A percentile compares a stretch with the other conserved stretches of the same genome.
Evolutionary conservation across 73 alveolate species (phyloP).

Genomic region (Paramecium primaurelia): DNA sequence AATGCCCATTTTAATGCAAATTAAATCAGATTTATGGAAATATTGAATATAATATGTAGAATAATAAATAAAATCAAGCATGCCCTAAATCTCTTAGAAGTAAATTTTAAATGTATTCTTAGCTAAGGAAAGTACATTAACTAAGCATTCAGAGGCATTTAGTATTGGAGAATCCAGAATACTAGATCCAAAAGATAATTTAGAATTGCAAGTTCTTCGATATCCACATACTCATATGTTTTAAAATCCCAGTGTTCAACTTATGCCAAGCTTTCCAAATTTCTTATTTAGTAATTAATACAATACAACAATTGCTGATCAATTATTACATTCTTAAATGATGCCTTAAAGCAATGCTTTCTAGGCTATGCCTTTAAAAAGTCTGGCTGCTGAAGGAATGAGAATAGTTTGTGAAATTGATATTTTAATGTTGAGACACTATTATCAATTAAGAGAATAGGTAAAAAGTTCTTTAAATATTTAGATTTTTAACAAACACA

Average conservation of each 20-base stretch:
- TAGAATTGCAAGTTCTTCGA: neutral
- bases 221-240: neutral
- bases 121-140: neutral
- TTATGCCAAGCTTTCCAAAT: neutral
- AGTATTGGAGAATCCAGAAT: neutral
- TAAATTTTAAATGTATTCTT: neutral
- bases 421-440: neutral
- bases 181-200: neutral
- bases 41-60: conserved; percentile 20
- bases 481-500: neutral
- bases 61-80: neutral
- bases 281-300: neutral
- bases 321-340: neutral
- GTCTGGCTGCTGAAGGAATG: neutral
- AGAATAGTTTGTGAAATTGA: neutral
- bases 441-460: neutral
- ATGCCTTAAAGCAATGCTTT: neutral
- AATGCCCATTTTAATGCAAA: neutral
- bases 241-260: neutral
- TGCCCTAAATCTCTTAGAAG: neutral
- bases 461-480: neutral
- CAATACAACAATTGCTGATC: neutral
- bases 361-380: neutral
- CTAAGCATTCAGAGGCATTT: conserved; percentile 6
- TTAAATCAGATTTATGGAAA: neutral